Evolutionary conservation across 1,284 basidiomycete genomes (phyloP).

Genomic region (Ceratobasidium sp.): DNA sequence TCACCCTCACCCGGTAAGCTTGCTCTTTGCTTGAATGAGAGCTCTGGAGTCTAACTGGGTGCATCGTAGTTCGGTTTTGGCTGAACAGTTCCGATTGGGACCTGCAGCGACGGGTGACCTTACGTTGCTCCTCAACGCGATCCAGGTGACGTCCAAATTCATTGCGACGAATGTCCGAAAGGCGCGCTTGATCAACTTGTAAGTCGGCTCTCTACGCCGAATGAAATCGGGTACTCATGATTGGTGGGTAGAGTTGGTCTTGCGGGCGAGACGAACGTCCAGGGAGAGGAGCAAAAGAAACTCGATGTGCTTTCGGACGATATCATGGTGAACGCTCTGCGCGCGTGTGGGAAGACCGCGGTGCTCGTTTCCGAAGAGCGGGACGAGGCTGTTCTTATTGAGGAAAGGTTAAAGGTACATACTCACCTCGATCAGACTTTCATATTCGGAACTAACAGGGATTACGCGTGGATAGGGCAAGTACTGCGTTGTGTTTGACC

Average conservation of each 20-base stretch:
- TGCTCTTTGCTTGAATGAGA: not conserved
- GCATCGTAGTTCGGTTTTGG: constrained; percentile 83
- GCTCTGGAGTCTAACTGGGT: not conserved
- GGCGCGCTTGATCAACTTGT: constrained; percentile 98
- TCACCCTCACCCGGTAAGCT: constrained; percentile 88
- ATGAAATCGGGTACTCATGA: constrained; percentile 1
- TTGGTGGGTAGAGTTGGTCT: constrained; percentile 81
- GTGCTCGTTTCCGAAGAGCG: constrained; percentile 98
- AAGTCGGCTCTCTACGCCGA: constrained; percentile 57
- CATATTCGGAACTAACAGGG: constrained; percentile 46
- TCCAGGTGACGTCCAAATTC: constrained; percentile 96
- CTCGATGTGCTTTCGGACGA: constrained; percentile 98
- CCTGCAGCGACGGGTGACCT: constrained; percentile 90
- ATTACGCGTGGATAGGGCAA: constrained; percentile 65
- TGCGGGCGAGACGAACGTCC: constrained; percentile 96
- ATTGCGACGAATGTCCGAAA: constrained; percentile 98
- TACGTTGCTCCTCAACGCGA: constrained; percentile 93
- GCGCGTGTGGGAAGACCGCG: constrained; percentile 94
- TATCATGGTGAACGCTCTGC: constrained; percentile 98
- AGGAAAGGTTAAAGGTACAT: constrained; percentile 69
- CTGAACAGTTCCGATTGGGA: constrained; percentile 85
- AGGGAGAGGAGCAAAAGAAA: constrained; percentile 99
- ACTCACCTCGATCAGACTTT: constrained; percentile 49
- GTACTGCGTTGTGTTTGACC: constrained; percentile 99
- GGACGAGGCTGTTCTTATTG: constrained; percentile 93